Evolutionary conservation across 169 alveolate genomes (phyloP), one percentile per base, ranked within the genome.

Genomic region (Toxoplasma gondii): DNA sequence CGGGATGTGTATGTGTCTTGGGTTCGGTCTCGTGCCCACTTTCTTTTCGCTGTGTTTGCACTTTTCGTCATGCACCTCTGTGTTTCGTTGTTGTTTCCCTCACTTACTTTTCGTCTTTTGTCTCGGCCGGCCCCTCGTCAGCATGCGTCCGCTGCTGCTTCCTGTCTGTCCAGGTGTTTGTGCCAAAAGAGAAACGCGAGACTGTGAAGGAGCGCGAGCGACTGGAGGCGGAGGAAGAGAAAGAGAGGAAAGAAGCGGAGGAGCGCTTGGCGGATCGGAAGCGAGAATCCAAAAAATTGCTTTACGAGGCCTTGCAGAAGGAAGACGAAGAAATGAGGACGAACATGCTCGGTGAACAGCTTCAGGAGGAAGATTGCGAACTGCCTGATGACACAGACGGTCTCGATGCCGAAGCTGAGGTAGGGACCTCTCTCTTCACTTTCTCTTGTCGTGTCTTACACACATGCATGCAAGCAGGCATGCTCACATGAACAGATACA

Each of bases 311-410:
- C 53, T 39, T 90, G 53, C 88, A 78, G 88, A 39, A 45, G 53
- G 93, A 90, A 45, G 93, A 90, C 41, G 93, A 90, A 41, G 93
- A 90, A 78, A 17, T 43, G 88, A 54, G 90, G 24, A n/a, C 88
- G n/a, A 39, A 19, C 36, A 45, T 70, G 34, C 36, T 43, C 93
- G 45, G n/a, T 0, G 88, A 69, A 12, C 64, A 31, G 92, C 81
- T n/a, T 27, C 88, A 67, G 53, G 92, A 86, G 80, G 81, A 44
- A 5, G 92, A 53, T 45, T 86, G 70, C 31, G 93, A 90, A 29
- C 67, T 90, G 88, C 93, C 93, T n/a, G 93, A 90, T 44, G 93
- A 90, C 54, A 90, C 93, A 31, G 93, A 90, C 43, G 93, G 93
- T 24, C 87, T 90, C 44, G 93, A 90, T 29, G 88, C 93, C 19